Evolutionary conservation across 495 filamentous ascomycete genomes (phyloP), one percentile per base, ranked within the genome.

Genomic region (Neurospora sp.): DNA sequence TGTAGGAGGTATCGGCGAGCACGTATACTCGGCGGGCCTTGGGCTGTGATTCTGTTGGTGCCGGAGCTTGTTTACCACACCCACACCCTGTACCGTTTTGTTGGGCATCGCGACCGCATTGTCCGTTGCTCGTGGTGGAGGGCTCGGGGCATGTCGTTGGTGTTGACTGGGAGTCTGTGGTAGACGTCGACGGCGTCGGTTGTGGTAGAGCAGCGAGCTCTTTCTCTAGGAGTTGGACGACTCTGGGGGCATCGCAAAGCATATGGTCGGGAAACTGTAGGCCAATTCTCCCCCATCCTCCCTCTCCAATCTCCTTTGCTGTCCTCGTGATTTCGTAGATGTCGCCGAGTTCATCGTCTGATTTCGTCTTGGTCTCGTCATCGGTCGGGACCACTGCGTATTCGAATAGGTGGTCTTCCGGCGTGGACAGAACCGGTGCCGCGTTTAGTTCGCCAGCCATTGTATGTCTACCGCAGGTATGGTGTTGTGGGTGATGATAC

Each of bases 251-350:
- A 87, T 98, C 94, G 0, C 87, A 84, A 38, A 99, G 83, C 91
- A 98, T 94, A 14, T 89, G 85, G 83, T 99, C 96, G 12, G 96
- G 96, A 78, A 99, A 98, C 76, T 99, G 96, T 2, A 99, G 85
- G 10, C 93, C 96, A 69, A 98, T 89, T 48, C 92, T 88, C 71
- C 83, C 88, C 85, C 93, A 97, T 79, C 85, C 86, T 70, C 89
- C 89, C 69, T 87, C 80, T 38, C 84, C 82, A 38, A 99, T 91
- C 79, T 97, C 93, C 20, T 84, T 79, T 70, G 94, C 86, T 0
- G 96, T 98, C 71, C 91, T 88, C 74, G 91, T 85, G 73, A 98
- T 92, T 80, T 99, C 96, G 83, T 98, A 98, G 40, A 91, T 90
- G 27, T 91, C 83, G 75, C 82, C 84, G 41, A 98, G 85, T 76